Evolutionary conservation across 441 rosid species (phyloP), one percentile per base, ranked within the genome.

Genomic region (Dalechampia spathulata): DNA sequence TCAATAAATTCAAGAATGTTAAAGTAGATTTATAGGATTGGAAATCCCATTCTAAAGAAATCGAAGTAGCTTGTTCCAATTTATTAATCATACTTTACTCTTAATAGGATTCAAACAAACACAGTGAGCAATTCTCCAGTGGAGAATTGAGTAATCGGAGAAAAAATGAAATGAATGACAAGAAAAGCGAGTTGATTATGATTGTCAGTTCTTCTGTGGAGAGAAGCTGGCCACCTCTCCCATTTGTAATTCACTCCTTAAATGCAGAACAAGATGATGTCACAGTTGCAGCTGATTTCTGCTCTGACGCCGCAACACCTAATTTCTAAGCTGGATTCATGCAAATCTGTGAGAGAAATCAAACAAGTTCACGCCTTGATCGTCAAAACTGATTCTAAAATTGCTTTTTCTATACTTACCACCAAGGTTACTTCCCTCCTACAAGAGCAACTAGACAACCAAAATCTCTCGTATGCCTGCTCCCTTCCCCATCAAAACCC

Each of bases 331-430:
- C 55, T 48, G 0, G 26, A 37, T 3, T 48, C 38, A 1, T 48
- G 47, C 54, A 59, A 48, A 25, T 48, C 63, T 11, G 37, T 38
- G 8, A 22, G 17, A 39, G 38, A 59, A 48, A 26, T 59, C 19
- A 49, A 59, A 49, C 63, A 59, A 49, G 7, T 59, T 3, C 63
- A 59, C 26, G 55, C 63, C 12, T 11, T 38, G 3, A 27, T 59
- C 19, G 20, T 59, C 14, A 59, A 59, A 28, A 6, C 46, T 37
- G 17, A 54, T 4, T 9, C 19, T 15, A 23, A 1, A 2, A 11
- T 0, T 10, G 2, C 58, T 0, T 2, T 37, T 2, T 32, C 3
- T n/a, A 27, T 23, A 20, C 34, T 58, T 38, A 16, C 30, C 20
- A 9, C 63, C 11, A 25, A 25, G 28, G 16, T 59, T 12, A 26